Evolutionary conservation across 495 filamentous ascomycete genomes (phyloP), one percentile per base, ranked within the genome.

Genomic region (Penicillium canariense): DNA sequence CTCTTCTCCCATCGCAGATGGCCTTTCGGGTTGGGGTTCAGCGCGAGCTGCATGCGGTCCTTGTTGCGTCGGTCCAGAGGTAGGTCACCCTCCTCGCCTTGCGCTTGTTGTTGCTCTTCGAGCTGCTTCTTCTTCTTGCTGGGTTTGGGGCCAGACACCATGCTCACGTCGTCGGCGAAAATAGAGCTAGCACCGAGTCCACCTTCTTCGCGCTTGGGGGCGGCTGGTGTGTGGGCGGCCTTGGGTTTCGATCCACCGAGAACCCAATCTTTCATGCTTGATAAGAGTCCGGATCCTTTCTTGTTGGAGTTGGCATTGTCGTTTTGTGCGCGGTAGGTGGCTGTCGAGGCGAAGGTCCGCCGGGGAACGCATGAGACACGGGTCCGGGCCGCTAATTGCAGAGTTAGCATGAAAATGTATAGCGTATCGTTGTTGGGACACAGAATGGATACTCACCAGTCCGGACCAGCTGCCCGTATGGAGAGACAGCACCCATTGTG

Each of bases 1-100:
- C 87, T 92, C 57, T 85, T 81, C 69, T 91, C 81, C 88, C 86
- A 95, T n/a, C 84, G 80, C 18, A 77, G 70, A 48, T 89, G 79
- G 18, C 70, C 71, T 25, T 71, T 61, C 12, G 90, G 89, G 56
- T 85, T 79, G 14, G 91, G 91, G 68, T 94, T 84, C 45, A 87
- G 68, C 11, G 76, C 83, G 36, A 75, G 58, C 30, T 76, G 74
- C 65, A 86, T 78, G 60, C 76, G 73, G 25, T 68, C 67, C 17
- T 70, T 68, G 51, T 84, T 71, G 36, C 82, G 75, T 11, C 64
- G 20, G 35, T 73, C 68, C 27, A 72, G 35, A 8, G 52, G 38
- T 15, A 58, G 7, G 50, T 22, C 22, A 32, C n/a, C 43, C 25
- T 46, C 43, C 27, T 46, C 43, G 8, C 27, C 43, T 28, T 27